Base-by-base conservation (phyloP, 2,329 filamentous ascomycete genomes). In the Myriosclerotinia scirpicola region DNA sequence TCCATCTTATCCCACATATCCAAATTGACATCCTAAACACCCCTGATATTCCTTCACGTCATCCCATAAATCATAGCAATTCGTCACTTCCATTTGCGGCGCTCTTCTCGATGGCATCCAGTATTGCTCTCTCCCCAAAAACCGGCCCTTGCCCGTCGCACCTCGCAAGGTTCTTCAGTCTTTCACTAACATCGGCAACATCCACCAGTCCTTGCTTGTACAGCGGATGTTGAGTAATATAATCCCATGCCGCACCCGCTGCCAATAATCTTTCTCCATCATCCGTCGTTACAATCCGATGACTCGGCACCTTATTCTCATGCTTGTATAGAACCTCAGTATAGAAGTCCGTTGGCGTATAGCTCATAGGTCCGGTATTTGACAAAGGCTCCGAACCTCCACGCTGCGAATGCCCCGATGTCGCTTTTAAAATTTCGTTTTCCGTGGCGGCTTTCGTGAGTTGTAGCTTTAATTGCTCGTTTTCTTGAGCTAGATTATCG, bases 121-220 rank as follows among this genome's bases (percentile, higher is more conserved):
- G 78, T 20, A 98, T 89, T 54, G 87, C 85, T 34, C 84, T 80
- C 77, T 97, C 93, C 69, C 90, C 88, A 73, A 97, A 97, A 52
- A 95, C 93, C 2, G 93, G 93, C 0, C 93, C 90, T 75, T 92
- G 89, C 2, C 93, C 93, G 78, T 97, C 91, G 76, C 93, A 97
- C 74, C 88, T 87, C 22, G 92, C 91, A 73, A 85, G 80, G 22
- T 84, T 82, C 80, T 92, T 93, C 64, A 98, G 80, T 15, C 87
- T 83, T 74, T 95, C 90, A 76, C 90, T 93, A 42, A 97, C 90
- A 75, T 90, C 85, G 48, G 84, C 89, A 15, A 97, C 87, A 77
- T 98, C 91, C 36, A 97, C 88, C 26, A 91, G 81, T 0, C 93
- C 92, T 56, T 85, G 84, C 76, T 88, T 86, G 76, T 90, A 96